These are phyloP conservation scores for Ophiostoma novo-ulmi DNA, from an alignment of 2,329 filamentous ascomycete genomes.

Conservation along the genomic window DNA sequence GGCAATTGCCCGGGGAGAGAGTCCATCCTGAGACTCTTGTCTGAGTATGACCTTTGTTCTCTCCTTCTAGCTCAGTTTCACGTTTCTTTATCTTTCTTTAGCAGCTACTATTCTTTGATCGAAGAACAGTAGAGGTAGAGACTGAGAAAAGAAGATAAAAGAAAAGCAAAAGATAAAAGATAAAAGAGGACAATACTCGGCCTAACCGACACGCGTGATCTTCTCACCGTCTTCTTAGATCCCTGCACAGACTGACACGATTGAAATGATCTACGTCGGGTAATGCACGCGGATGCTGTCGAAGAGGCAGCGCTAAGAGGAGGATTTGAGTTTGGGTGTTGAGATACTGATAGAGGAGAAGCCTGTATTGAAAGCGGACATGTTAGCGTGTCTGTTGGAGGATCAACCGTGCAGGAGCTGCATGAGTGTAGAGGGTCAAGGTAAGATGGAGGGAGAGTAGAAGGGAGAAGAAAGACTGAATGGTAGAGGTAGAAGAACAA, in stretches of 20 bases:
- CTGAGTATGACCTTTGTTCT: slow-evolving; percentile 3
- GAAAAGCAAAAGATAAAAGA: slow-evolving; percentile 3
- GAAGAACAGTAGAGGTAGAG: background rate
- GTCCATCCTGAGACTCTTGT: slow-evolving; percentile 5
- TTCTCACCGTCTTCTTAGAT: slow-evolving; percentile 3
- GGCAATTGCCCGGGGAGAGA: background rate
- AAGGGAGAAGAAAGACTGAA: background rate
- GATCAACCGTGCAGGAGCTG: background rate
- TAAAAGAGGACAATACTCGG: background rate
- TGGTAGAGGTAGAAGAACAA: background rate
- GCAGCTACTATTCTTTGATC: background rate
- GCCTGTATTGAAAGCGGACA: background rate
- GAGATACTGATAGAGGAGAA: background rate
- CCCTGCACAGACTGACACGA: slow-evolving; percentile 2
- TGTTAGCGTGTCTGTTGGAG: slow-evolving; percentile 10
- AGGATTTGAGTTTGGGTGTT: background rate
- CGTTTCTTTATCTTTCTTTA: background rate
- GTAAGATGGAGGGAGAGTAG: background rate
- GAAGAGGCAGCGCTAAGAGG: background rate
- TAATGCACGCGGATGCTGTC: slow-evolving; percentile 4
- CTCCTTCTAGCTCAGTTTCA: background rate
- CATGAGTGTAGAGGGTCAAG: background rate
- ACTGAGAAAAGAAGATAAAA: background rate
- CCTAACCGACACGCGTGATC: slow-evolving; percentile 1
- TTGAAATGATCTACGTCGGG: slow-evolving; percentile 5